phyloP scores from a whole-genome alignment of 2,329 filamentous ascomycete species.

The Penicillium digitatum region DNA sequence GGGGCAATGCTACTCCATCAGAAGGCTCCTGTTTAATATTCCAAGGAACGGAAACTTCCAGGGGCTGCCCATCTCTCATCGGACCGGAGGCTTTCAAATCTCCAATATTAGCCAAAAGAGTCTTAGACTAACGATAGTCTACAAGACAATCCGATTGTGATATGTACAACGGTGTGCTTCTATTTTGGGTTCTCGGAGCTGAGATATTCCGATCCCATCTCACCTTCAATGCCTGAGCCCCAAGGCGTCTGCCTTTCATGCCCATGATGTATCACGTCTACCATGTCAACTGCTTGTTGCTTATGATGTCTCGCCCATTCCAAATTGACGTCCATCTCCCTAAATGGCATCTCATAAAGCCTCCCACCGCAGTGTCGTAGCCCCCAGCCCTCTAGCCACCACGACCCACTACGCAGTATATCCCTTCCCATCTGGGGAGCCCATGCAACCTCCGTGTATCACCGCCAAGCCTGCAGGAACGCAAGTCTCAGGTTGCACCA shows the following conservation, averaged over 20 bases:
- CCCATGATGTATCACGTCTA: neutral
- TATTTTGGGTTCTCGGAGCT: neutral
- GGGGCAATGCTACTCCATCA: neutral
- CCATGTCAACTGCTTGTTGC: neutral
- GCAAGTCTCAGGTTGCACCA: neutral
- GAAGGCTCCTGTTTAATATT: neutral
- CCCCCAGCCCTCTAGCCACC: neutral
- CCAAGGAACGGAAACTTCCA: neutral
- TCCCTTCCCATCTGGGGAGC: constrained; percentile 1
- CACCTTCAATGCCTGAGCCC: neutral
- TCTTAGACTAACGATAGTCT: too few relatives aligned
- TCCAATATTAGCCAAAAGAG: too few relatives aligned
- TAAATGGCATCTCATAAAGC: neutral
- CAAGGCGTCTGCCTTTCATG: neutral
- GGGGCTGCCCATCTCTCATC: neutral
- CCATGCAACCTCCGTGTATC: constrained; percentile 5
- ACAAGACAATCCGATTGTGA: too few relatives aligned
- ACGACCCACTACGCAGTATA: neutral
- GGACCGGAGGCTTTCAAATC: neutral
- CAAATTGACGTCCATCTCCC: neutral
- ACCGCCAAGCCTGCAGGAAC: neutral
- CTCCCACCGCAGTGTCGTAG: neutral
- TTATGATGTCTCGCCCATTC: neutral
- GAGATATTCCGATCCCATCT: neutral
- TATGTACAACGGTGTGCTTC: neutral